Evolutionary conservation across 2,329 filamentous ascomycete species (phyloP), one percentile per base, ranked within the genome.

Genomic region (Tolypocladium amazonense): DNA sequence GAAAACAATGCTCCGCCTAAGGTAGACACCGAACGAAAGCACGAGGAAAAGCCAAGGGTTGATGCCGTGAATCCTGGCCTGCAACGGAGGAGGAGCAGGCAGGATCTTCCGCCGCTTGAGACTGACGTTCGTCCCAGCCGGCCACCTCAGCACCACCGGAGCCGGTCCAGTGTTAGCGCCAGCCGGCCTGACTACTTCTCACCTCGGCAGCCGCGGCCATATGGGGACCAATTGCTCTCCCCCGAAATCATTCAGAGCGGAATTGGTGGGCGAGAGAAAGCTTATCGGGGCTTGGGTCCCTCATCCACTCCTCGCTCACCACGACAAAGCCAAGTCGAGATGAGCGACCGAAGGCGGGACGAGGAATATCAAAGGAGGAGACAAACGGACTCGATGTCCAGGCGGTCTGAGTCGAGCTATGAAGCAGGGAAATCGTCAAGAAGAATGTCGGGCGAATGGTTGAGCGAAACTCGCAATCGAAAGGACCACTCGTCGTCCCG

Each of bases 61-160:
- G 57, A 59, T 15, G 27, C 30, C 20, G 45, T 57, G 58, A 66
- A 64, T 20, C 66, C 67, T 50, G 62, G 60, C 11, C 59, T 69
- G 12, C 66, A 67, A 20, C 70, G 69, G 39, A 67, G 69, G 18
- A 69, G 66, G 64, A 73, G 68, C 63, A 69, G 71, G 57, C 71
- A 74, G 54, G 69, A 80, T 35, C 65, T 82, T 6, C 78, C 79
- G 4, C 73, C 71, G 7, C 70, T 81, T 18, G 75, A 79, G 37
- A 81, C 79, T 2, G 71, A 76, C 1, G 54, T 76, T 7, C 63
- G 65, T 41, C 63, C 69, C 54, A 64, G 66, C 23, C 65, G 62
- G 53, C 54, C 64, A 5, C 62, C 65, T 43, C 67, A 73, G 45
- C 73, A 72, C 58, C 70, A 70, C 55, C 69, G 75, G 33, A 73